phyloP scores from a whole-genome alignment of 2,329 filamentous ascomycete genomes.

The Cercospora sp. region DNA sequence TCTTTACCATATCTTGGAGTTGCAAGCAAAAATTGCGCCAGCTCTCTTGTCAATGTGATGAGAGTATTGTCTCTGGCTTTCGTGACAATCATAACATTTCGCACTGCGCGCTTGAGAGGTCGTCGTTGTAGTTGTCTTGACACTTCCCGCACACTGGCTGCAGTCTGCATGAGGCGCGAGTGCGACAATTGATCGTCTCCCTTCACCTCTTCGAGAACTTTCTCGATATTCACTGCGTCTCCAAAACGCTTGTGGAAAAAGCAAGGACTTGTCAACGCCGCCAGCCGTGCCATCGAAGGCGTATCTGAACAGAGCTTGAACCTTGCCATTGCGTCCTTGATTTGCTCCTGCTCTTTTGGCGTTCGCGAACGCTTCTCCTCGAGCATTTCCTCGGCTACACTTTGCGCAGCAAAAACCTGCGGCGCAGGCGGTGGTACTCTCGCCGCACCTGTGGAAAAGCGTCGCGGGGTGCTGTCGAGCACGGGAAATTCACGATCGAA shows the following conservation, averaged over 20 bases:
- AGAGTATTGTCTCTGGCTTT: slow-evolving; percentile 95
- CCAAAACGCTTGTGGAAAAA: slow-evolving; percentile 98
- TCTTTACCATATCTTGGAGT: slow-evolving; percentile 88
- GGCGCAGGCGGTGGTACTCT: slow-evolving; percentile 38
- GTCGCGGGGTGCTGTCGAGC: slow-evolving; percentile 36
- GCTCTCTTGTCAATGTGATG: slow-evolving; percentile 82
- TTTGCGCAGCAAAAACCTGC: slow-evolving; percentile 36
- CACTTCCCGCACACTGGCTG: slow-evolving; percentile 90
- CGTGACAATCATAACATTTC: slow-evolving; percentile 96
- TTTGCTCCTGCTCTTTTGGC: slow-evolving; percentile 33
- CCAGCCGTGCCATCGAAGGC: slow-evolving; percentile 50
- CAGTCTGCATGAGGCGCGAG: slow-evolving; percentile 90
- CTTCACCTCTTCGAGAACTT: slow-evolving; percentile 90
- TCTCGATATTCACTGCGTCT: slow-evolving; percentile 91
- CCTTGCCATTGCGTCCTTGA: slow-evolving; percentile 30
- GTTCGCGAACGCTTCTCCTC: slow-evolving; percentile 33
- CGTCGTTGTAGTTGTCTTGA: slow-evolving; percentile 91
- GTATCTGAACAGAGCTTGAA: slow-evolving; percentile 35
- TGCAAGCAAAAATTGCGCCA: slow-evolving; percentile 82
- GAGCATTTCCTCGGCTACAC: slow-evolving; percentile 32
- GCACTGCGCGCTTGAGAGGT: slow-evolving; percentile 87
- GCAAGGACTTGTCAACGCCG: slow-evolving; percentile 83
- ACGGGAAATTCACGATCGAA: slow-evolving; percentile 36
- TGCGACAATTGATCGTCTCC: slow-evolving; percentile 88
- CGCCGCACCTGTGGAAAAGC: slow-evolving; percentile 39